Percentiles rank a stretch among this genome's conserved stretches.
These are phyloP conservation scores for Nannizziopsis barbatae DNA, from an alignment of 2,329 filamentous ascomycete species.

Conservation along the genomic window DNA sequence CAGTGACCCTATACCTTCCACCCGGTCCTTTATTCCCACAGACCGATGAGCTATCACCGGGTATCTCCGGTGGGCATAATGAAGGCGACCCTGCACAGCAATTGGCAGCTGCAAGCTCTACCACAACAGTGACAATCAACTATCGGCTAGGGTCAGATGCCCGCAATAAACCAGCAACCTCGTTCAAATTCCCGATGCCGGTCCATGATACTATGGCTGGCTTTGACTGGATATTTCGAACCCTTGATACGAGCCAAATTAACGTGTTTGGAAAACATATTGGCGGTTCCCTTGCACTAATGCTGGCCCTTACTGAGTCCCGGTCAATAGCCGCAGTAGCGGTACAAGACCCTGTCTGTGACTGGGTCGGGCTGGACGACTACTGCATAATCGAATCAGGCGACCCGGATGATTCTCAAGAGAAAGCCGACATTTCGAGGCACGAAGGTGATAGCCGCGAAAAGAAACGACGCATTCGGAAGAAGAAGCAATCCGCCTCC, in stretches of 20 bases:
- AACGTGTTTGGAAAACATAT: conserved; percentile 28
- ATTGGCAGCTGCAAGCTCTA: neutral
- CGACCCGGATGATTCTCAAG: neutral
- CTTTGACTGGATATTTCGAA: conserved; percentile 30
- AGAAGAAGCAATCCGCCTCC: conserved; percentile 13
- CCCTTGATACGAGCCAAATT: conserved; percentile 24
- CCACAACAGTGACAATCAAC: conserved; percentile 27
- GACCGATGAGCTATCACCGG: neutral
- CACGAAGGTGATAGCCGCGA: conserved; percentile 1
- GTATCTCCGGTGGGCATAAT: neutral
- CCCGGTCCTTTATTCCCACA: conserved; percentile 22
- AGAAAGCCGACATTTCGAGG: neutral
- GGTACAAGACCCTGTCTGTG: conserved; percentile 28
- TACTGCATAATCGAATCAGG: conserved; percentile 22
- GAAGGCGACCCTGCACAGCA: neutral
- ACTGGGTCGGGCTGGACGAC: conserved; percentile 34
- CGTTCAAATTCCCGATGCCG: conserved; percentile 28
- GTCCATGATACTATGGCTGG: conserved; percentile 31
- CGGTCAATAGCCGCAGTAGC: conserved; percentile 26
- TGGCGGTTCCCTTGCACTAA: conserved; percentile 34
- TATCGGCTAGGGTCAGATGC: conserved; percentile 28
- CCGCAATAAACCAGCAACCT: neutral
- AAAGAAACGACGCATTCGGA: conserved; percentile 11
- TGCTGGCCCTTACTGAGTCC: conserved; percentile 35
- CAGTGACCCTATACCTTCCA: conserved; percentile 31